Evolutionary conservation across 2,329 filamentous ascomycete genomes (phyloP), one percentile per base, ranked within the genome.

Genomic region (Fusarium papillatum): DNA sequence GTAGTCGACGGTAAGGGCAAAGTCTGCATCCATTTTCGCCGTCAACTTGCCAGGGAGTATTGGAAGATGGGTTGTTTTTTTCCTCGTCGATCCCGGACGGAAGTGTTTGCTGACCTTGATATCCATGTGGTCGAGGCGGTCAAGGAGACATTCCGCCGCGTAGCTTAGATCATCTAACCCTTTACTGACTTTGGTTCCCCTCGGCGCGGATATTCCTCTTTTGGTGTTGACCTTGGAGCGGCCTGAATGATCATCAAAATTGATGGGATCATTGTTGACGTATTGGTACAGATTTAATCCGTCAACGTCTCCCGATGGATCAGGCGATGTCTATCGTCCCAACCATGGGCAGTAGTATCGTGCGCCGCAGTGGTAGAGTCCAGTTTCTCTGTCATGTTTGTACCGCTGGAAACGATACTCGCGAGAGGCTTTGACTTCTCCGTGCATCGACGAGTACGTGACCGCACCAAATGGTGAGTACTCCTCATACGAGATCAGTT

Each of bases 401-500:
- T 67, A 59, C 5, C 38, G 17, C 16, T 43, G 24, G 24, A 39
- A 70, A 3, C 59, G 43, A 50, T 64, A 67, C 6, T 11, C 43
- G 2, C 43, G 22, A 17, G 64, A 39, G 0, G 26, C 55, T 8
- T 34, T 31, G 5, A 57, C 31, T 3, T 64, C 36, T 3, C 8
- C 7, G 5, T 43, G 22, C n/a, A 36, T n/a, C 5, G 68, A 36
- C 6, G 55, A 38, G 50, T 66, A 66, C 5, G 31, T 53, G 19
- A 31, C 46, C 2, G 36, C 36, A 9, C 69, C 64, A 43, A 68
- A 71, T 1, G 64, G 64, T 1, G 17, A 64, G n/a, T 64, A 68
- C 24, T 71, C 69, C 17, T 71, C 64, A 22, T 68, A 71, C n/a
- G 69, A 64, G 17, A 71, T 29, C 13, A 71, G 46, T 8, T 48